Evolutionary conservation across 805 yeast genomes (phyloP), one percentile per base, ranked within the genome.

Genomic region (Yarrowia sp.): DNA sequence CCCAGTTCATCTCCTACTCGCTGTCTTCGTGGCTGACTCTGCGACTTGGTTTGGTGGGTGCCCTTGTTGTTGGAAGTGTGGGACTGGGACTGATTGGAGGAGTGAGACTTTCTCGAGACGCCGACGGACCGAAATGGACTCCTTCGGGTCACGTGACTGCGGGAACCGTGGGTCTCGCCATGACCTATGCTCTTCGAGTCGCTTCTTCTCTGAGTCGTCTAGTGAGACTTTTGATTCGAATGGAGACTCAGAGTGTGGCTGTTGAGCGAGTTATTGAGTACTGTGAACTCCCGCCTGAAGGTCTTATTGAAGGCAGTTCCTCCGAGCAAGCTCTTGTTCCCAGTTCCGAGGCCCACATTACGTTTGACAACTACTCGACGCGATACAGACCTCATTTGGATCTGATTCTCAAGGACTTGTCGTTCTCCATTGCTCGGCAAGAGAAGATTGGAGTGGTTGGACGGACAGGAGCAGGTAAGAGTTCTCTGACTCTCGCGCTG

Each of bases 21-120:
- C 87, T 95, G 10, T 90, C 90, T 74, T 86, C 97, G 80, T 93
- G 98, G 98, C 84, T 93, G 69, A 93, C 96, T 15, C 92, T 64
- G 9, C 47, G 67, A 20, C 43, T 64, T 3, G 60, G 40, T 5
- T 7, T 49, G 40, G 50, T 49, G 10, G 58, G 60, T 9, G 49
- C 47, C 5, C 19, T 40, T 15, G 39, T 49, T 47, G 72, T 74
- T 46, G 71, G 67, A 60, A 71, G 71, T 36, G 67, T 68, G 47
- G 69, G 72, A 0, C 70, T 70, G 8, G 43, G 49, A 68, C 67
- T 53, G 68, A 69, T 44, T 70, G 70, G 8, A 72, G 49, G n/a
- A 73, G 68, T 12, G 69, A 47, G 34, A 30, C 20, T 64, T 30
- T 70, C 65, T 65, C 67, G 69, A 33, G 69, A 52, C 9, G 19